These are phyloP conservation scores for Saksenaea vasiformis DNA, from an alignment of 371 early-diverging fungal genomes.

Conservation along the genomic window DNA sequence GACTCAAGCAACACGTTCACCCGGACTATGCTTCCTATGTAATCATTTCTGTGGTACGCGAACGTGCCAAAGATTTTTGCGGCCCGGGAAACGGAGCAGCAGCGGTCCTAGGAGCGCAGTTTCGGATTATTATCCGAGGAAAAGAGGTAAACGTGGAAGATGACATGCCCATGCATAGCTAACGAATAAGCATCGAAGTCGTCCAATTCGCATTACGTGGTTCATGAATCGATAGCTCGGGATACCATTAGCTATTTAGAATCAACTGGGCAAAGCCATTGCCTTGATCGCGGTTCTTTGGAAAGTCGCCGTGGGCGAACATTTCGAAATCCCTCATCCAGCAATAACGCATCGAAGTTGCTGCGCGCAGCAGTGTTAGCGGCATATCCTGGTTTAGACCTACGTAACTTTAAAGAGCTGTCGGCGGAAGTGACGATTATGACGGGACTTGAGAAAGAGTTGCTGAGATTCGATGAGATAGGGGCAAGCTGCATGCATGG, in stretches of 20 bases:
- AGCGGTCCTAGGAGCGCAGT: slow-evolving; percentile 25
- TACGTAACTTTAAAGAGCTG: slow-evolving; percentile 37
- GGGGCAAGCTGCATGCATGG: slow-evolving; percentile 26
- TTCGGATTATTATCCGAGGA: slow-evolving; percentile 38
- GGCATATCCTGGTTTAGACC: slow-evolving; percentile 30
- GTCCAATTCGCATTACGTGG: slow-evolving; percentile 20
- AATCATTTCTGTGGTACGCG: slow-evolving; percentile 44
- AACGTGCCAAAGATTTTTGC: slow-evolving; percentile 29
- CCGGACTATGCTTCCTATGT: slow-evolving; percentile 11
- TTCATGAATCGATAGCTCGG: slow-evolving; percentile 32
- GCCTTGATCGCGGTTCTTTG: slow-evolving; percentile 16
- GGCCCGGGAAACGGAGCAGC: slow-evolving; percentile 20
- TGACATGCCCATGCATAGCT: background rate
- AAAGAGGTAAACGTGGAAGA: slow-evolving; percentile 24
- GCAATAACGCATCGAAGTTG: slow-evolving; percentile 14
- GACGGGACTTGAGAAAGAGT: slow-evolving; percentile 58
- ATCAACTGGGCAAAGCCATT: slow-evolving; percentile 17
- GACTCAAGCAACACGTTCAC: background rate
- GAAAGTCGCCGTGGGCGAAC: slow-evolving; percentile 18
- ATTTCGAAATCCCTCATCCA: slow-evolving; percentile 18
- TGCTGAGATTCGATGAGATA: slow-evolving; percentile 58
- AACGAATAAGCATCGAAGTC: background rate
- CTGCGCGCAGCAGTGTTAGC: slow-evolving; percentile 40
- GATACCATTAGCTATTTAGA: slow-evolving; percentile 31
- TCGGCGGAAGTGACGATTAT: slow-evolving; percentile 46